Conservation (phyloP, 495 filamentous ascomycete species). For the Baudoinia panamericana region DNA sequence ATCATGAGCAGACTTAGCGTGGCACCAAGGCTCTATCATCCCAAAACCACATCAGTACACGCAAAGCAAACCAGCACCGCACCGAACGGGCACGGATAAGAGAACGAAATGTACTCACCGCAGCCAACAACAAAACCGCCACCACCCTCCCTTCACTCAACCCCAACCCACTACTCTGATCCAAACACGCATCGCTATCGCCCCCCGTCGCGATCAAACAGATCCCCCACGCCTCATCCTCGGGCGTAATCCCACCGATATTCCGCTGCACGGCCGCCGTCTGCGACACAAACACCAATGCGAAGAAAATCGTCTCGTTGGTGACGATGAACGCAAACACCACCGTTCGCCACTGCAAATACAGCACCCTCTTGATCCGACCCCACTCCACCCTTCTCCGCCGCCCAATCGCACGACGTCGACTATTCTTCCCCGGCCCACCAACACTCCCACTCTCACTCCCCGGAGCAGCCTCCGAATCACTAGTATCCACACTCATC, state of each 20-base stretch:
- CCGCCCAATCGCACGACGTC: background rate
- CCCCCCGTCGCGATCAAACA: slow-evolving; percentile 23
- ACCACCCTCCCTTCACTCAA: slow-evolving; percentile 16
- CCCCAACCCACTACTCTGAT: slow-evolving; percentile 19
- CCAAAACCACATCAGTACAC: background rate
- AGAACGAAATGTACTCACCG: slow-evolving; percentile 18
- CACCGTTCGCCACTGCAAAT: slow-evolving; percentile 29
- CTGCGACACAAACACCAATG: slow-evolving; percentile 24
- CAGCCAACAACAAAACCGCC: slow-evolving; percentile 21
- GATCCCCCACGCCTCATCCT: slow-evolving; percentile 18
- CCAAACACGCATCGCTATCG: slow-evolving; percentile 25
- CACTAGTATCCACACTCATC: too few species aligned
- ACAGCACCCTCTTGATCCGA: slow-evolving; percentile 21
- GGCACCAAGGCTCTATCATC: slow-evolving; percentile 24
- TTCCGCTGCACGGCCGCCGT: slow-evolving; percentile 16
- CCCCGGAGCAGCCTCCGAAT: too few species aligned
- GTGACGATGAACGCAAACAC: slow-evolving; percentile 22
- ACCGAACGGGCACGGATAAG: background rate
- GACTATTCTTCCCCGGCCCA: too few species aligned
- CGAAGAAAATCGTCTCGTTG: slow-evolving; percentile 24
- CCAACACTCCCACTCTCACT: too few species aligned
- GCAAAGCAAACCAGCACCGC: slow-evolving; percentile 5
- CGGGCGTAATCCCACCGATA: slow-evolving; percentile 16
- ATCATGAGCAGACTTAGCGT: slow-evolving; percentile 28
- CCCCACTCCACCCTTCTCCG: slow-evolving; percentile 17